A percentile compares a stretch with the other conserved stretches of the same genome.
Conservation (phyloP, 176 grass and related monocot genomes). For the Poa pratensis region DNA sequence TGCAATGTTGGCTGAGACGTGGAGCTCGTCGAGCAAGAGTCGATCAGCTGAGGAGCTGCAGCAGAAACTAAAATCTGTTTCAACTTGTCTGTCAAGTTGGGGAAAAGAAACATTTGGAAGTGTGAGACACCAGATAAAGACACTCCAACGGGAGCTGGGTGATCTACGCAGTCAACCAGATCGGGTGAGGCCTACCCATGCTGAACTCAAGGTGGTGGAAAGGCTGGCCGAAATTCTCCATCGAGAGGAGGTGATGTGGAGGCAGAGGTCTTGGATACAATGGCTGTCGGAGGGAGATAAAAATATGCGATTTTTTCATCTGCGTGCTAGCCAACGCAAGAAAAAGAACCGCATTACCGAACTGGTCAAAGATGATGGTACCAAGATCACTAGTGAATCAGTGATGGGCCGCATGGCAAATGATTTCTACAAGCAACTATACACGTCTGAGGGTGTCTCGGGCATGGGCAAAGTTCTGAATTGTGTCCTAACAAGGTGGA, state of each 20-base stretch:
- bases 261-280: not conserved
- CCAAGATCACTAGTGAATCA: not conserved
- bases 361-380: not conserved
- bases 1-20: not conserved
- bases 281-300: not conserved
- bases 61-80: too few relatives aligned
- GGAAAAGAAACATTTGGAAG: not conserved
- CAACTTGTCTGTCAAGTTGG: not conserved
- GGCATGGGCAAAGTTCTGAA: too few relatives aligned
- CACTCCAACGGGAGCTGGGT: not conserved
- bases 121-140: rapidly evolving
- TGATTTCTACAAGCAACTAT: not conserved
- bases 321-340: not conserved
- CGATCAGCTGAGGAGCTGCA: too few relatives aligned
- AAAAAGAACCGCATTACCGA: not conserved
- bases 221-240: not conserved
- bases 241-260: not conserved
- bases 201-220: not conserved
- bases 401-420: not conserved
- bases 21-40: too few relatives aligned
- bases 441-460: not conserved
- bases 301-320: not conserved
- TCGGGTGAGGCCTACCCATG: not conserved
- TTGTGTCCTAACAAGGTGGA: too few relatives aligned
- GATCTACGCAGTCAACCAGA: rapidly evolving